These are phyloP conservation scores for Phytopythium cucurbitacearum DNA, from an alignment of 352 stramenopile genomes.

Conservation along the genomic window DNA sequence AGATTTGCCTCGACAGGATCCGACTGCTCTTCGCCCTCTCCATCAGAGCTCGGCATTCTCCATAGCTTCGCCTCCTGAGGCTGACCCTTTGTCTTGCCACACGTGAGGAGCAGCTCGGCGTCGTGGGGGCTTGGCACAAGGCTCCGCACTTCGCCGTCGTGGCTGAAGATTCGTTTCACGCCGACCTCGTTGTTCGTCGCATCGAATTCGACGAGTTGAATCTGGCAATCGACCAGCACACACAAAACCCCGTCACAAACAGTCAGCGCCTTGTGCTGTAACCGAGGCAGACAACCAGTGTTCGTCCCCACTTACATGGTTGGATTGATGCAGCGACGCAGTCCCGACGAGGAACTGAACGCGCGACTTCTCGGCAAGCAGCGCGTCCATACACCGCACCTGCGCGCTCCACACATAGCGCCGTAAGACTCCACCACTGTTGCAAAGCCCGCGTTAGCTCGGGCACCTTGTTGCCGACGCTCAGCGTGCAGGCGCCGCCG, in stretches of 20 bases:
- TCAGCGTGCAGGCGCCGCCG: conserved; percentile 29
- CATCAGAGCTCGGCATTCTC: conserved; percentile 25
- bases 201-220: conserved; percentile 59
- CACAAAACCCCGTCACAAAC: not conserved
- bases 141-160: conserved; percentile 42
- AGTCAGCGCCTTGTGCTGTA: conserved; percentile 4
- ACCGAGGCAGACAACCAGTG: not conserved
- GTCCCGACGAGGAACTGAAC: conserved; percentile 69
- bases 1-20: conserved; percentile 18
- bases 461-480: conserved; percentile 34
- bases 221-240: conserved; percentile 18
- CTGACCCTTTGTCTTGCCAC: conserved; percentile 37
- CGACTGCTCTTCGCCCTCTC: conserved; percentile 4
- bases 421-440: not conserved
- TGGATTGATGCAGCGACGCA: conserved; percentile 52
- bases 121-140: conserved; percentile 46
- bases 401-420: conserved; percentile 6
- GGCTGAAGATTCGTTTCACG: conserved; percentile 35
- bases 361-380: conserved; percentile 57
- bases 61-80: conserved; percentile 38
- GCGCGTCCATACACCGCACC: conserved; percentile 63
- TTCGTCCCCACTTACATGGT: conserved; percentile 34
- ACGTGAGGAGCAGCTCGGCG: conserved; percentile 49
- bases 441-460: not conserved
- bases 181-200: conserved; percentile 30